A percentile compares a stretch with the other conserved stretches of the same genome.
phyloP scores from a whole-genome alignment of 129 eudicot species.

The sunflower (Helianthus annuus) region HanXRQr2.0-SUNRISE NC_035446.2:11511199-11511698 shows the following conservation, averaged over 20 bases:
- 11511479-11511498: constrained; percentile 56
- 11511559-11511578: constrained; percentile 20
- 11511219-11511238: no score
- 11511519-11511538: constrained; percentile 26
- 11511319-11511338: not conserved
- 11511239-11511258: no score
- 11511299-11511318: not conserved
- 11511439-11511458: constrained; percentile 46
- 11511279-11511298: not conserved
- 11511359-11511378: not conserved
- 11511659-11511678: constrained; percentile 25
- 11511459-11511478: constrained; percentile 64
- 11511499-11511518: constrained; percentile 73
- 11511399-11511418: constrained; percentile 65
- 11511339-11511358: not conserved
- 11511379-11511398: constrained; percentile 47
- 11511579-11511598: constrained; percentile 47
- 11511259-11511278: no score
- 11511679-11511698: constrained; percentile 55
- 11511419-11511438: constrained; percentile 72
- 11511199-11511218: no score
- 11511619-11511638: constrained; percentile 75
- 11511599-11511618: constrained; percentile 56
- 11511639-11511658: constrained; percentile 53
- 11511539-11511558: not conserved